phyloP scores from a whole-genome alignment of 2,329 filamentous ascomycete genomes.

The Teratosphaeria gauchensis region DNA sequence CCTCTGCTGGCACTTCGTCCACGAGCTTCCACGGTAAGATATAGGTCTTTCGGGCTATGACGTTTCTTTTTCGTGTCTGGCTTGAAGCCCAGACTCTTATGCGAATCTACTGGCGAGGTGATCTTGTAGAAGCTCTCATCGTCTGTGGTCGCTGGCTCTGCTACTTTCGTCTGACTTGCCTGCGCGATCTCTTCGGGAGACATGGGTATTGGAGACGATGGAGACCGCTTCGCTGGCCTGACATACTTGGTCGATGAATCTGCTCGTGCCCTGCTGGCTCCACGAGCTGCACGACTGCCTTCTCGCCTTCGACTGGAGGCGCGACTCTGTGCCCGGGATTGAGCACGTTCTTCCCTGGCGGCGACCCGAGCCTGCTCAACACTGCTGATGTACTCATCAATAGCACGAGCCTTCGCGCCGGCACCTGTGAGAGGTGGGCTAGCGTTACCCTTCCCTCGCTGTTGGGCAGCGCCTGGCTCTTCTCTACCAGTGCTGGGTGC shows the following conservation, averaged over 20 bases:
- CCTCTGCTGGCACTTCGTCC: conserved; percentile 56
- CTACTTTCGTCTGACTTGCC: conserved; percentile 37
- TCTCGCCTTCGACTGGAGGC: conserved; percentile 40
- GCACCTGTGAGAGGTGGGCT: conserved; percentile 32
- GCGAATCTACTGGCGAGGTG: conserved; percentile 25
- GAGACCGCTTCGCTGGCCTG: conserved; percentile 71
- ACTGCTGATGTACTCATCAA: conserved; percentile 80
- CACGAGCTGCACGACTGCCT: conserved; percentile 26
- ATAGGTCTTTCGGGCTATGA: neutral
- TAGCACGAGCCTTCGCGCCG: conserved; percentile 54
- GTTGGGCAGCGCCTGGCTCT: neutral
- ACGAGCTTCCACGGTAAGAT: conserved; percentile 27
- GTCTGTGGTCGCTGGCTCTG: conserved; percentile 38
- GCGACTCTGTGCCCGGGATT: conserved; percentile 25
- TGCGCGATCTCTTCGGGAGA: conserved; percentile 65
- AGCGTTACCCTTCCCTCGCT: conserved; percentile 22
- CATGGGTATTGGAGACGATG: conserved; percentile 89
- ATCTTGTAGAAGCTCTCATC: conserved; percentile 41
- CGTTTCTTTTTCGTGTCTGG: conserved; percentile 1
- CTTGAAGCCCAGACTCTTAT: conserved; percentile 4
- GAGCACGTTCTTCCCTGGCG: conserved; percentile 30
- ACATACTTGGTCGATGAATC: conserved; percentile 61
- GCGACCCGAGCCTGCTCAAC: conserved; percentile 55
- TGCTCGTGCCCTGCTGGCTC: conserved; percentile 36
- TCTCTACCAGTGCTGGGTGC: conserved; percentile 10